Evolutionary conservation across 164 flowering plant species (phyloP).

Genomic region (Houttuynia cordata): DNA sequence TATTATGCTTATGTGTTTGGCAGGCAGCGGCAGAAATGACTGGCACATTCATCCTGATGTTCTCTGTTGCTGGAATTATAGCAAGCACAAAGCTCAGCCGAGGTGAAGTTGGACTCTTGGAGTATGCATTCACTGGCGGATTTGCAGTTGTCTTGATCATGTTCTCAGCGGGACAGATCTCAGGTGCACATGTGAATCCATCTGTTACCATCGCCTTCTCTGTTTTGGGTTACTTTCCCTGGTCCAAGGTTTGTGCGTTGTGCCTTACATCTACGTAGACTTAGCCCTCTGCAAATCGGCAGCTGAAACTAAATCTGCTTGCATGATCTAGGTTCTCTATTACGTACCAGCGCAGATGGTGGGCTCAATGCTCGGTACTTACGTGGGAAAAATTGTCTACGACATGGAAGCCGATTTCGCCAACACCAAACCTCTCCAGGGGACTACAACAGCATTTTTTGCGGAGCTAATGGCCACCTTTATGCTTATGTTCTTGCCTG

Average conservation of each 20-base stretch:
- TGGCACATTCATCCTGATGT: constrained; percentile 1
- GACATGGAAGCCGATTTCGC: constrained; percentile 36
- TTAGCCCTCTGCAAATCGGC: background rate
- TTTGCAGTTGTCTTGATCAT: constrained; percentile 38
- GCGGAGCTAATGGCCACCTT: constrained; percentile 62
- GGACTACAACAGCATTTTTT: constrained; percentile 49
- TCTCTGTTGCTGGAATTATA: constrained; percentile 38
- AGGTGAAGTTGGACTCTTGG: constrained; percentile 44
- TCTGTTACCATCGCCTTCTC: constrained; percentile 66
- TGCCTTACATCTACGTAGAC: background rate
- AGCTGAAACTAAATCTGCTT: background rate
- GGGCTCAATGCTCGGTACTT: constrained; percentile 53
- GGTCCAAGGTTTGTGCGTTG: constrained; percentile 41
- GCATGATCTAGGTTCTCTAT: constrained; percentile 43
- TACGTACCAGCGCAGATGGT: constrained; percentile 51
- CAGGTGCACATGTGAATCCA: constrained; percentile 84
- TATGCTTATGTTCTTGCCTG: constrained; percentile 48
- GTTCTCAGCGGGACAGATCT: constrained; percentile 54
- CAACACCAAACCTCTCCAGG: constrained; percentile 42
- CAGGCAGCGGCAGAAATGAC: constrained; percentile 1
- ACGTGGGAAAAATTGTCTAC: constrained; percentile 34
- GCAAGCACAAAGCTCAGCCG: constrained; percentile 31
- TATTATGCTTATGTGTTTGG: background rate
- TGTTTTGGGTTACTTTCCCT: constrained; percentile 46
- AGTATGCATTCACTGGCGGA: constrained; percentile 62